A percentile compares a stretch with the other conserved stretches of the same genome.
These are phyloP conservation scores for Lipomyces chichibuensis DNA, from an alignment of 805 yeast genomes.

Conservation along the genomic window DNA sequence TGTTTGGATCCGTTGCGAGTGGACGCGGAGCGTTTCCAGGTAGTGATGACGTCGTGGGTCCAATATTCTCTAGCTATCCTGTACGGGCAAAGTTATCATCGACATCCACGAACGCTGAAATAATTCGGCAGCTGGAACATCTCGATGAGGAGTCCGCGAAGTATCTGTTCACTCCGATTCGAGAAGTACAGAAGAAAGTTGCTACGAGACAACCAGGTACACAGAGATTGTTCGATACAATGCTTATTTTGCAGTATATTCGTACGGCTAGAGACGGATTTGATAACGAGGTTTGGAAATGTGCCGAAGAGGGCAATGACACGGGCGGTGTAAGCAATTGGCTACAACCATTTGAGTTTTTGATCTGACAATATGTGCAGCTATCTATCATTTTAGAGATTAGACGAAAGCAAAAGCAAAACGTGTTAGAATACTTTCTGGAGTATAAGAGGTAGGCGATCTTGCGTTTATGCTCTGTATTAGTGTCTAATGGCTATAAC, in stretches of 20 bases:
- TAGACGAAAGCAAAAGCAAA: slow-evolving; percentile 2
- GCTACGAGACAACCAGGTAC: neutral
- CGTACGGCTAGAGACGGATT: slow-evolving; percentile 1
- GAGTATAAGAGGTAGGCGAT: slow-evolving; percentile 13
- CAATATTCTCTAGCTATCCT: slow-evolving; percentile 30
- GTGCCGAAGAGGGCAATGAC: slow-evolving; percentile 18
- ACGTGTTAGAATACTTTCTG: slow-evolving; percentile 9
- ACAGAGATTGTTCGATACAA: slow-evolving; percentile 23
- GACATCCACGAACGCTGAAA: neutral
- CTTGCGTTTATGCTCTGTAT: neutral
- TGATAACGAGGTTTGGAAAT: slow-evolving; percentile 20
- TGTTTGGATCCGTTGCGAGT: slow-evolving; percentile 35
- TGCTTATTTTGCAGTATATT: slow-evolving; percentile 24
- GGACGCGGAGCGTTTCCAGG: slow-evolving; percentile 33
- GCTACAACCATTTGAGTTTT: neutral
- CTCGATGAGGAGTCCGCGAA: neutral
- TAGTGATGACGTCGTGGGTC: slow-evolving; percentile 26
- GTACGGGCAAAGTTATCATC: slow-evolving; percentile 15
- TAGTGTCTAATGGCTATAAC: neutral
- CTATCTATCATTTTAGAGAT: slow-evolving; percentile 21
- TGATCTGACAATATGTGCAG: slow-evolving; percentile 6
- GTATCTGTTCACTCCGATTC: slow-evolving; percentile 29
- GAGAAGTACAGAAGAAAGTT: slow-evolving; percentile 10
- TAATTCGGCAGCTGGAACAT: slow-evolving; percentile 9
- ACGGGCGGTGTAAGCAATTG: slow-evolving; percentile 13